Base-by-base conservation (phyloP, 805 yeast species). In the Starmerella asiatica region DNA sequence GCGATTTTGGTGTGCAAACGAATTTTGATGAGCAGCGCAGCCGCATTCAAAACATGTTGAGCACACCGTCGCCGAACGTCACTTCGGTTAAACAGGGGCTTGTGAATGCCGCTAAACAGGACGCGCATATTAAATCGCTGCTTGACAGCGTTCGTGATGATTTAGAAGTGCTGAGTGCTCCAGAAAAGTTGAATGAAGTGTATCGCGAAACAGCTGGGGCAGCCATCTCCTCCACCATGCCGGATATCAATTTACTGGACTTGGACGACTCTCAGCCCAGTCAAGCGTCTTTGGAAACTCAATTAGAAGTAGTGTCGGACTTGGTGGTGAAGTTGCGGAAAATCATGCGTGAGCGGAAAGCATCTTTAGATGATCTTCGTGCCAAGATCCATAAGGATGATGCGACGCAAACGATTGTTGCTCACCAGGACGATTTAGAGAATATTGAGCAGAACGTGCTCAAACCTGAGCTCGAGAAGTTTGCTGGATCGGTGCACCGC, bases 351-450 rank as follows among this genome's bases (percentile, higher is more conserved):
- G 91, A 81, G 55, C 73, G 93, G 34, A 56, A 63, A 5, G 65
- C 73, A 29, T 67, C 78, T 2, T 63, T 81, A 27, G 67, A 67
- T 2, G 82, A 76, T 36, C 65, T 88, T 52, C 84, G 84, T 53
- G 68, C 64, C 5, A 70, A 71, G 35, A 75, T 81, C 26, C 91
- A 77, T 51, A 24, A 35, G 15, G 97, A 88, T 59, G 96, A 88
- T 55, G 83, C 85, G 36, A 78, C 94, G 0, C 76, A 78, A 38
- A 64, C 77, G 11, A 64, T 88, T 24, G 70, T 88, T 7, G 63
- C 77, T 47, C 78, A 81, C 54, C 73, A 71, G 44, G 34, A 37
- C 18, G 14, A 37, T n/a, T 69, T 68, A 29, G 62, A 73, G 4
- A 73, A 72, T 6, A 66, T 70, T 33, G 85, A 78, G 42, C 62